Conservation (phyloP, 164 flowering plant genomes). For the Annona cherimola region DNA sequence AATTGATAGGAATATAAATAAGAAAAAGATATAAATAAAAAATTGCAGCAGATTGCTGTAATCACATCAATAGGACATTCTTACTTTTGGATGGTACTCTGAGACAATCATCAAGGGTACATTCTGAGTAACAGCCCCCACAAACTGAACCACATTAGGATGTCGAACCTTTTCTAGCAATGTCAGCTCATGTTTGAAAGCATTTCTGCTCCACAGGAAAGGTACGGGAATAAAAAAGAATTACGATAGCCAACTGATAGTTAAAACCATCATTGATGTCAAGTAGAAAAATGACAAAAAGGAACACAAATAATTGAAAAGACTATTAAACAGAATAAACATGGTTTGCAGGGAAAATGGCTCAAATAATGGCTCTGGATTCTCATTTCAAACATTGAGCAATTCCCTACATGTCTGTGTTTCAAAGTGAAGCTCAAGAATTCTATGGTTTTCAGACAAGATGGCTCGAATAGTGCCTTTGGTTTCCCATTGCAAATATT, state of each 20-base stretch:
- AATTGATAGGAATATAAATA: not conserved
- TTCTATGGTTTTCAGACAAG: not conserved
- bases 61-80: not conserved
- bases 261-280: not conserved
- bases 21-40: not conserved
- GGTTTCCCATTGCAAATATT: no score
- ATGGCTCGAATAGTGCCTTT: no score
- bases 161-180: constrained; percentile 80
- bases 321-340: no score
- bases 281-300: not conserved
- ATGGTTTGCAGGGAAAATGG: no score
- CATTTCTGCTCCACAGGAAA: constrained; percentile 40
- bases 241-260: not conserved
- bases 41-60: not conserved
- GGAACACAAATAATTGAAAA: not conserved
- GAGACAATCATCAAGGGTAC: constrained; percentile 94
- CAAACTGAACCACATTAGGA: constrained; percentile 96
- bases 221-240: not conserved
- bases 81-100: constrained; percentile 85
- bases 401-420: not conserved
- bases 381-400: no score
- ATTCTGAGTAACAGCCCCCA: constrained; percentile 99
- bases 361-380: no score
- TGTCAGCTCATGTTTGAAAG: constrained; percentile 69
- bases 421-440: not conserved